These are phyloP conservation scores for Carex arenaria DNA, from an alignment of 202 grass and related monocot genomes.

Conservation along the genomic window DNA sequence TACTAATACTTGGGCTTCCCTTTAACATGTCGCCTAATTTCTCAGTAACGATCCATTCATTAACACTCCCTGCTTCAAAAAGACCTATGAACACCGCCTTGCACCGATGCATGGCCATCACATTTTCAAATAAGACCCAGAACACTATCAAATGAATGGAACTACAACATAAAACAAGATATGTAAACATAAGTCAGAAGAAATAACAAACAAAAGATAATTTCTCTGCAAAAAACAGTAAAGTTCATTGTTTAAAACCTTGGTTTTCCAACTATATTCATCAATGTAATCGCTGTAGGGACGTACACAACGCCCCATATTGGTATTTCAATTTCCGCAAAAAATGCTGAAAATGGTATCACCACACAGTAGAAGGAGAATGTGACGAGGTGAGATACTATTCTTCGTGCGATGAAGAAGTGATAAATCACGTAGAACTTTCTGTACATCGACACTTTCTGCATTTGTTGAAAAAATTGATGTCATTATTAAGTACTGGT, in stretches of 20 bases:
- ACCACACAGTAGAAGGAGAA: slow-evolving; percentile 40
- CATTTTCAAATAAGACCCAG: slow-evolving; percentile 33
- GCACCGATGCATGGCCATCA: slow-evolving; percentile 26
- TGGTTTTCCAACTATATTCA: slow-evolving; percentile 36
- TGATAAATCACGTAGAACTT: slow-evolving; percentile 42
- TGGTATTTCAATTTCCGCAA: slow-evolving; percentile 35
- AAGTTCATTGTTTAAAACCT: slow-evolving; percentile 17
- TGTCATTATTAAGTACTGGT: background rate
- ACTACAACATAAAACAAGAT: slow-evolving; percentile 14
- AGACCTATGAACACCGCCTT: slow-evolving; percentile 38
- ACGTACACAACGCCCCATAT: slow-evolving; percentile 34
- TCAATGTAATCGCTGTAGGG: slow-evolving; percentile 30
- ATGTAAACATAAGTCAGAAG: background rate
- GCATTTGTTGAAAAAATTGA: background rate
- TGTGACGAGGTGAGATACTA: slow-evolving; percentile 33
- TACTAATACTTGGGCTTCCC: slow-evolving; percentile 9
- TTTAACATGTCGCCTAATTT: slow-evolving; percentile 34
- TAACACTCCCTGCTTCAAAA: slow-evolving; percentile 35
- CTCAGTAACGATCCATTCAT: slow-evolving; percentile 34
- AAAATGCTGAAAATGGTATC: slow-evolving; percentile 32
- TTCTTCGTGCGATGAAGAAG: slow-evolving; percentile 36
- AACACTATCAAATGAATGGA: slow-evolving; percentile 32
- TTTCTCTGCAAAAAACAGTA: background rate
- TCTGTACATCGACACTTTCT: slow-evolving; percentile 35
- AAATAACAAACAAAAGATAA: slow-evolving; percentile 12